These are phyloP conservation scores for Teunomyces panamensis DNA, from an alignment of 805 yeast genomes.

Conservation along the genomic window DNA sequence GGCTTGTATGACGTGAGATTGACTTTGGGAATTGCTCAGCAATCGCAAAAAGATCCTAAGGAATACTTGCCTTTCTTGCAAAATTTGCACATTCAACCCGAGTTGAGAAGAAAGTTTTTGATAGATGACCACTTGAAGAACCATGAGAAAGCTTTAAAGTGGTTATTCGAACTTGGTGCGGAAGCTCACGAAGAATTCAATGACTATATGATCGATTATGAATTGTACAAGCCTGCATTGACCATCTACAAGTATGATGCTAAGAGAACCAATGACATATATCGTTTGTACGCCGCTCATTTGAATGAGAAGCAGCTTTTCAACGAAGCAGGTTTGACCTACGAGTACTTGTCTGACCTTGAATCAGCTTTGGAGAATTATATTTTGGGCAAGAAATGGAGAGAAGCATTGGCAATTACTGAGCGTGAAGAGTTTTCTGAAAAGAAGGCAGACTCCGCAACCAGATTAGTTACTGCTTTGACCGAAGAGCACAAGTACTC, in stretches of 20 bases:
- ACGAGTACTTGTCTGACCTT: slow-evolving; percentile 59
- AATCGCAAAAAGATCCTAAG: slow-evolving; percentile 96
- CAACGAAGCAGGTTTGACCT: slow-evolving; percentile 75
- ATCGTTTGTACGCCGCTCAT: slow-evolving; percentile 59
- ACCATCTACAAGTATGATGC: slow-evolving; percentile 56
- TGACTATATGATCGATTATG: slow-evolving; percentile 66
- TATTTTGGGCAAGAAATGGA: slow-evolving; percentile 73
- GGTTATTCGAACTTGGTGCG: slow-evolving; percentile 51
- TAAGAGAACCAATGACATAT: slow-evolving; percentile 49
- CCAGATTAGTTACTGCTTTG: slow-evolving; percentile 56
- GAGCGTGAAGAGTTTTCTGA: slow-evolving; percentile 38
- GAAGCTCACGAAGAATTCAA: slow-evolving; percentile 52
- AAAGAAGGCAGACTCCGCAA: slow-evolving; percentile 47
- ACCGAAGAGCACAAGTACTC: slow-evolving; percentile 68
- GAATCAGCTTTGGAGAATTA: slow-evolving; percentile 69
- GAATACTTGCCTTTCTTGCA: slow-evolving; percentile 93
- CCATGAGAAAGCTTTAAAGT: slow-evolving; percentile 63
- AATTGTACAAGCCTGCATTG: slow-evolving; percentile 68
- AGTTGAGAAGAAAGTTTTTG: slow-evolving; percentile 63
- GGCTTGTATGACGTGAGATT: slow-evolving; percentile 79
- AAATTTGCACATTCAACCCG: slow-evolving; percentile 64
- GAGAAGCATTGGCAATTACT: slow-evolving; percentile 71
- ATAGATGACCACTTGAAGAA: slow-evolving; percentile 78
- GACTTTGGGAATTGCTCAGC: slow-evolving; percentile 85
- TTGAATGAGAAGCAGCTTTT: slow-evolving; percentile 56